phyloP scores from a whole-genome alignment of 2,329 filamentous ascomycete genomes.

The Pseudogymnoascus sp. region DNA sequence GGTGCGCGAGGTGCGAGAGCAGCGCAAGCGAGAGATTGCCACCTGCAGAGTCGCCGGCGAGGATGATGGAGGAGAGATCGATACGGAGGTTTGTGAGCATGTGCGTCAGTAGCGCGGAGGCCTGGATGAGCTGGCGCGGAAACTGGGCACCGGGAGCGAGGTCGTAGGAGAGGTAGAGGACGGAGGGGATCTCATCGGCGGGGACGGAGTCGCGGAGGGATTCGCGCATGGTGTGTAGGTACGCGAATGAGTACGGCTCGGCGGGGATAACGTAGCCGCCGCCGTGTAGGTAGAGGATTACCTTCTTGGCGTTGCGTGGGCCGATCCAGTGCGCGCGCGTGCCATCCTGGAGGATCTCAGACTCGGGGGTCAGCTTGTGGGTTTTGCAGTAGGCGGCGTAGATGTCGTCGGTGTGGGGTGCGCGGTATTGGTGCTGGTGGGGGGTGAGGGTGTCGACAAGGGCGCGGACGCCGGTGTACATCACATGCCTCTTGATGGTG shows the following conservation, averaged over 20 bases:
- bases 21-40: slow-evolving; percentile 39
- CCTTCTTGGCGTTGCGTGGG: slow-evolving; percentile 29
- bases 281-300: slow-evolving; percentile 41
- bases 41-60: slow-evolving; percentile 46
- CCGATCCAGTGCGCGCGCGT: slow-evolving; percentile 40
- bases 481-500: neutral
- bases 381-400: slow-evolving; percentile 23
- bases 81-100: slow-evolving; percentile 29
- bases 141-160: slow-evolving; percentile 40
- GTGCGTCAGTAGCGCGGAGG: slow-evolving; percentile 35
- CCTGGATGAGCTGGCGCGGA: slow-evolving; percentile 41
- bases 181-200: slow-evolving; percentile 23
- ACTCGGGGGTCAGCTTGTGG: slow-evolving; percentile 17
- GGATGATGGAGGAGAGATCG: slow-evolving; percentile 30
- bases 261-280: slow-evolving; percentile 47
- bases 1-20: slow-evolving; percentile 45
- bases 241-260: slow-evolving; percentile 39
- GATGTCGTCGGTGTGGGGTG: slow-evolving; percentile 19
- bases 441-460: slow-evolving; percentile 18
- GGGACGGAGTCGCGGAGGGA: neutral
- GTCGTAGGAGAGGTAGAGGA: slow-evolving; percentile 47
- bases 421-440: slow-evolving; percentile 15
- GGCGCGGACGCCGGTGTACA: slow-evolving; percentile 16
- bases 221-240: slow-evolving; percentile 28
- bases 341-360: slow-evolving; percentile 29